Evolutionary conservation across 352 stramenopile genomes (phyloP).

Genomic region (Phytopythium kandeliae): DNA sequence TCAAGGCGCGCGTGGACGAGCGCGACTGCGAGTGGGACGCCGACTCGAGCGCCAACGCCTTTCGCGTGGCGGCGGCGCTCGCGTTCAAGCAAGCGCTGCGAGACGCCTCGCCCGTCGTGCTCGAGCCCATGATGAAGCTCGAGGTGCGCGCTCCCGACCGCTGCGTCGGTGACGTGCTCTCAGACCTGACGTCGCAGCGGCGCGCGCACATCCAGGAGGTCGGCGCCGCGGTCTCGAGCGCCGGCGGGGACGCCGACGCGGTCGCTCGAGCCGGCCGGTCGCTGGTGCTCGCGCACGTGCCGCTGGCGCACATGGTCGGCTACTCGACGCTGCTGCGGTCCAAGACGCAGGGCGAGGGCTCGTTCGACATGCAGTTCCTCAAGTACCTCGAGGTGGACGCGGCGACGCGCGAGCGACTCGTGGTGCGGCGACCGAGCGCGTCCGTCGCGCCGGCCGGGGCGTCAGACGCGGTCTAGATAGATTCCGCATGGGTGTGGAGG

Average conservation of each 20-base stretch:
- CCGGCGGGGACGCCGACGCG: conserved; percentile 3
- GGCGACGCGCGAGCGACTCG: conserved; percentile 43
- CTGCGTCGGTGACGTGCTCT: conserved; percentile 65
- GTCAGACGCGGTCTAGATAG: neutral
- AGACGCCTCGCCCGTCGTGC: conserved; percentile 40
- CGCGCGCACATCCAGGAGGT: conserved; percentile 70
- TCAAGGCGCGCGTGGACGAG: conserved; percentile 63
- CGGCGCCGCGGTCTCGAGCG: conserved; percentile 17
- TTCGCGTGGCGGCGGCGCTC: conserved; percentile 45
- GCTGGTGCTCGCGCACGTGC: conserved; percentile 59
- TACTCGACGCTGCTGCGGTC: conserved; percentile 76
- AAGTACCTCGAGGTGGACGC: conserved; percentile 60
- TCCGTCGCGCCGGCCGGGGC: neutral
- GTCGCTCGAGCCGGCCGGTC: conserved; percentile 29
- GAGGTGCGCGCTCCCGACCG: conserved; percentile 57
- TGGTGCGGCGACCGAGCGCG: too few species aligned
- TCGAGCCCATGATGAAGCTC: conserved; percentile 81
- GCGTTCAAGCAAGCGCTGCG: conserved; percentile 54
- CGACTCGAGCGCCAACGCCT: conserved; percentile 66
- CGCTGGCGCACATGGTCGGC: conserved; percentile 70
- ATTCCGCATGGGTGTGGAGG: too few species aligned
- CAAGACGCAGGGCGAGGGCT: conserved; percentile 72
- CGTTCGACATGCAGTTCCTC: conserved; percentile 92
- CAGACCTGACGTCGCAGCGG: conserved; percentile 66
- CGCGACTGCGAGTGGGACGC: conserved; percentile 45